These are phyloP conservation scores for Leccinellum albellum DNA, from an alignment of 768 basidiomycete species.

Conservation along the genomic window DNA sequence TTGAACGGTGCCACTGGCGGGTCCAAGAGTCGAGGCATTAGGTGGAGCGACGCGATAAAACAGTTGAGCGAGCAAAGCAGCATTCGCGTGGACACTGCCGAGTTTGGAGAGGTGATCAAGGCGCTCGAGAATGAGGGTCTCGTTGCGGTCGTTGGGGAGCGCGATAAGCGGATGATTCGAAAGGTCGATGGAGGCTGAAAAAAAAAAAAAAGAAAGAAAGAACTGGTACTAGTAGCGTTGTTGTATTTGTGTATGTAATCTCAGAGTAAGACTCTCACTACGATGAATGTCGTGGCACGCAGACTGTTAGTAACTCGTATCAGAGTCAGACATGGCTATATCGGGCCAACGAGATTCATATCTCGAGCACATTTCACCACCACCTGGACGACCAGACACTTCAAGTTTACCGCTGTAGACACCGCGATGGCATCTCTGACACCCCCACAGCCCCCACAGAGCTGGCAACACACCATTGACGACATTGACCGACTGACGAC, in stretches of 20 bases:
- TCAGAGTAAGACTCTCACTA: not conserved
- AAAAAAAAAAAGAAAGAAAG: too few species aligned
- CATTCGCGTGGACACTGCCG: conserved; percentile 69
- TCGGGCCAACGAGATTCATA: conserved; percentile 5
- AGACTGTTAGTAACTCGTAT: not conserved
- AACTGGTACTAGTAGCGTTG: not conserved
- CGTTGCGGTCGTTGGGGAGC: conserved; percentile 82
- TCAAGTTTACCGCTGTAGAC: conserved; percentile 4
- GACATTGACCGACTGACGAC: conserved; percentile 59
- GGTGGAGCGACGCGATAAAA: conserved; percentile 82
- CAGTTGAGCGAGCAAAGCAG: conserved; percentile 80
- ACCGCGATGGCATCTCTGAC: conserved; percentile 44
- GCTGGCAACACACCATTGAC: conserved; percentile 67
- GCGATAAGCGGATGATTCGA: conserved; percentile 78
- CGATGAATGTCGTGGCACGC: not conserved
- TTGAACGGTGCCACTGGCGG: conserved; percentile 47
- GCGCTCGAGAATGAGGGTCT: conserved; percentile 81
- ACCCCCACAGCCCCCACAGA: conserved; percentile 64
- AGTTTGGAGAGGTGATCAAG: conserved; percentile 79
- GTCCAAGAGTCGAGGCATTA: conserved; percentile 54
- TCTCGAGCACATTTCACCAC: conserved; percentile 7
- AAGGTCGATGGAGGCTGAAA: conserved; percentile 48
- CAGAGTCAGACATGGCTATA: conserved; percentile 8
- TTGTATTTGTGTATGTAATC: not conserved
- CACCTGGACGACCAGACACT: conserved; percentile 1